Conservation (phyloP, 2,329 filamentous ascomycete species). For the Chalaropsis thielavioides region DNA sequence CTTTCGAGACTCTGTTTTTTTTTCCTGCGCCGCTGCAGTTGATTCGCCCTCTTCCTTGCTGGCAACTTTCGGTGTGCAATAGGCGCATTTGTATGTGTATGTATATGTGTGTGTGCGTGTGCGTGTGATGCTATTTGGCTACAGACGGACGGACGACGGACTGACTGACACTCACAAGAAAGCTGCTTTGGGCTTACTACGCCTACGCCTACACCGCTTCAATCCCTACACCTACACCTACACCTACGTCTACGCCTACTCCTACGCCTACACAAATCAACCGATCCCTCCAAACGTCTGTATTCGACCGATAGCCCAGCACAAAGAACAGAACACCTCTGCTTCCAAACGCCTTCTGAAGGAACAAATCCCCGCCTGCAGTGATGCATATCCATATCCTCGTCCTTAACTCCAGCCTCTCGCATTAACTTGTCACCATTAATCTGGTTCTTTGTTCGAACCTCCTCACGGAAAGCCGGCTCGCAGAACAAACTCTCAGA, state of each 20-base stretch:
- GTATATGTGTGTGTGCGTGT: background rate
- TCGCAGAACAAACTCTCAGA: background rate
- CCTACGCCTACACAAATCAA: background rate
- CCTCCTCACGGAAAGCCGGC: background rate
- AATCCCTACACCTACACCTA: background rate
- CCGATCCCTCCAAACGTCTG: conserved; percentile 5
- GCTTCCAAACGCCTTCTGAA: background rate
- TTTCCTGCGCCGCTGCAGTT: background rate
- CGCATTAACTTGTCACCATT: conserved; percentile 9
- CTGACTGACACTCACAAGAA: background rate
- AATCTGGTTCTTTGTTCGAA: conserved; percentile 6
- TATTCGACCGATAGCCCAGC: background rate
- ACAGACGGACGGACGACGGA: background rate
- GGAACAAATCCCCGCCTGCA: background rate
- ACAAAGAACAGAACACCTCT: background rate
- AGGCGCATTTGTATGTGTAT: background rate
- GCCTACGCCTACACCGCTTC: background rate
- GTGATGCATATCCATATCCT: conserved; percentile 13
- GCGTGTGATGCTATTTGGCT: background rate
- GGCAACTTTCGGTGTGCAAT: background rate
- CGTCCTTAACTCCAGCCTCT: conserved; percentile 10
- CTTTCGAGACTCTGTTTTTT: background rate
- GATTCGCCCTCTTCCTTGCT: background rate
- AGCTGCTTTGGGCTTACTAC: background rate
- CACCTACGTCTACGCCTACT: background rate